A percentile compares a stretch with the other conserved stretches of the same genome.
Conservation (phyloP, 208 protist species). For the Crithidia thermophila region DNA sequence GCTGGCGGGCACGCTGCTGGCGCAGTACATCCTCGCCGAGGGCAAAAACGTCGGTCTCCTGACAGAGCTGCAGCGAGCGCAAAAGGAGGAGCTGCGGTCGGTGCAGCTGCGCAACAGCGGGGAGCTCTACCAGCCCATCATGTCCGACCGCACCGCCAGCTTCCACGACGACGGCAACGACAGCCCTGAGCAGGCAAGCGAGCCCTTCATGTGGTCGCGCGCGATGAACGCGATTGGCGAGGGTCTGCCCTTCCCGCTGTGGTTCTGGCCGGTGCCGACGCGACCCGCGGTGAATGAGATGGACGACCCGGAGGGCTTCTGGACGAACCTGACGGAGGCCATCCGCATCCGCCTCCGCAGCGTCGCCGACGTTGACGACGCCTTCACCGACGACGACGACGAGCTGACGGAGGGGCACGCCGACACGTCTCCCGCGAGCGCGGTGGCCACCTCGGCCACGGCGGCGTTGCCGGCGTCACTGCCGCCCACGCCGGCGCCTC, state of each 20-base stretch:
- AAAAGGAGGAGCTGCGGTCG: conserved; percentile 15
- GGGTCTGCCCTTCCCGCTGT: conserved; percentile 26
- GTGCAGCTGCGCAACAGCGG: conserved; percentile 19
- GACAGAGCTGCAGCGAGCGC: conserved; percentile 20
- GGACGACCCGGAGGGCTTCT: conserved; percentile 49
- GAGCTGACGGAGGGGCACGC: not conserved
- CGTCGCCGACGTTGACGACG: conserved; percentile 44
- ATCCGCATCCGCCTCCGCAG: conserved; percentile 49
- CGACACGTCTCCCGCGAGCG: not conserved
- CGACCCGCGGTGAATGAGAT: conserved; percentile 25
- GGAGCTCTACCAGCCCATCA: conserved; percentile 23
- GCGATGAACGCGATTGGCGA: conserved; percentile 30
- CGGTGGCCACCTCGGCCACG: no score
- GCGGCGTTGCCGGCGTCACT: not conserved
- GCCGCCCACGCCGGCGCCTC: not conserved
- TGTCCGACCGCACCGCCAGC: conserved; percentile 19
- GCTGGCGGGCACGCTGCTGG: not conserved
- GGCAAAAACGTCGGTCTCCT: conserved; percentile 27
- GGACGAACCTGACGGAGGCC: conserved; percentile 32
- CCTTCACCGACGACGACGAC: conserved; percentile 31
- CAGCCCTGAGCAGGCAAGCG: conserved; percentile 18
- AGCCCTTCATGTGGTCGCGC: conserved; percentile 22
- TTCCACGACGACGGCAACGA: conserved; percentile 4
- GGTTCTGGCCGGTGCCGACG: conserved; percentile 41
- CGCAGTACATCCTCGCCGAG: conserved; percentile 21